Evolutionary conservation across 2,329 filamentous ascomycete species (phyloP).

Genomic region (Stagonosporopsis vannaccii): DNA sequence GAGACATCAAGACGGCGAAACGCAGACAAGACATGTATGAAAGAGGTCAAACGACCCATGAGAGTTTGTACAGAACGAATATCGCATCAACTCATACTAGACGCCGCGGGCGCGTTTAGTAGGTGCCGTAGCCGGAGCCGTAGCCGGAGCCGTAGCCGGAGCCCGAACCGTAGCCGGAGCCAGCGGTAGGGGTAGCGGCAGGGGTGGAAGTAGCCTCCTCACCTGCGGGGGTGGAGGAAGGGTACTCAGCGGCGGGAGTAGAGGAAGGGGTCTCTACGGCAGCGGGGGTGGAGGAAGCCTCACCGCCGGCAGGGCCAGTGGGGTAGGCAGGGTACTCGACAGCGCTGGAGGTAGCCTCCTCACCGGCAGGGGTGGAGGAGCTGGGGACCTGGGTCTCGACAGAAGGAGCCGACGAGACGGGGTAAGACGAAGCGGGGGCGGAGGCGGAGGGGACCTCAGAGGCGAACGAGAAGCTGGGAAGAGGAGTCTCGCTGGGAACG

Average conservation of each 20-base stretch:
- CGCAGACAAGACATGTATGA: slow-evolving; percentile 36
- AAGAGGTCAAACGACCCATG: slow-evolving; percentile 33
- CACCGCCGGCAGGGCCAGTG: slow-evolving; percentile 11
- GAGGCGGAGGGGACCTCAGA: slow-evolving; percentile 29
- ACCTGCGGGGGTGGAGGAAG: slow-evolving; percentile 19
- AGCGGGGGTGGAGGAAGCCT: slow-evolving; percentile 18
- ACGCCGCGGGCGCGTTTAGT: slow-evolving; percentile 26
- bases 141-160: slow-evolving; percentile 27
- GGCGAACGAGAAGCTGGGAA: slow-evolving; percentile 36
- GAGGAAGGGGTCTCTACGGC: slow-evolving; percentile 17
- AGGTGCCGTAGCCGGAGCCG: slow-evolving; percentile 29
- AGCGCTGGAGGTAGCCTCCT: slow-evolving; percentile 22
- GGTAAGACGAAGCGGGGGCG: slow-evolving; percentile 3
- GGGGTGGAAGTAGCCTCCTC: slow-evolving; percentile 21
- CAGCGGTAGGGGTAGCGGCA: slow-evolving; percentile 21
- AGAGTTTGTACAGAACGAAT: slow-evolving; percentile 25
- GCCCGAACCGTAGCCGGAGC: slow-evolving; percentile 24
- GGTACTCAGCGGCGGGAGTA: slow-evolving; percentile 9
- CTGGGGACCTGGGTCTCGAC: slow-evolving; percentile 20
- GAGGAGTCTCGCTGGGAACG: slow-evolving; percentile 26
- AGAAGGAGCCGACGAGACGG: slow-evolving; percentile 22
- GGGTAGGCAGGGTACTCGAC: slow-evolving; percentile 23
- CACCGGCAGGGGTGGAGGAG: slow-evolving; percentile 21
- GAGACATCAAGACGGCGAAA: slow-evolving; percentile 29
- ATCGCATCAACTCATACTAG: slow-evolving; percentile 29